Percentiles rank a stretch among this genome's conserved stretches.
Conservation (phyloP, 2,329 filamentous ascomycete genomes). For the Epicoccum nigrum region DNA sequence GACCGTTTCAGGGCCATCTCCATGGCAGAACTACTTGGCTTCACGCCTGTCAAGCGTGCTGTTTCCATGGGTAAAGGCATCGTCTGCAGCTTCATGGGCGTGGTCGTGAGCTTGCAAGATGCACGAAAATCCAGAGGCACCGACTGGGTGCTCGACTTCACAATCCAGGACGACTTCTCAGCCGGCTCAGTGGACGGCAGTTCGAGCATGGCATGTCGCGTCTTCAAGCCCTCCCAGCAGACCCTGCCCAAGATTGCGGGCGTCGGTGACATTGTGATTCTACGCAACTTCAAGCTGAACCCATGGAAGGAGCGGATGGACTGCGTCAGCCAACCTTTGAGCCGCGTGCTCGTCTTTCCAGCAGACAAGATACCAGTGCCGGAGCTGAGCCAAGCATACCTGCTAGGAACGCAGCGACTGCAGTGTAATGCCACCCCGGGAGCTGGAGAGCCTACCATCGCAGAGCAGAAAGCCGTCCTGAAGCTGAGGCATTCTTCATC, state of each 20-base stretch:
- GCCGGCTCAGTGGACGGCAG: constrained; percentile 17
- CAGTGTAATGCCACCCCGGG: constrained; percentile 9
- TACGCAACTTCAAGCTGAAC: constrained; percentile 51
- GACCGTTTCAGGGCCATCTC: not conserved
- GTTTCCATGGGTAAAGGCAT: constrained; percentile 19
- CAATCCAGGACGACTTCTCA: constrained; percentile 47
- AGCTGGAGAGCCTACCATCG: constrained; percentile 12
- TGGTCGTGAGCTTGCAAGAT: constrained; percentile 69
- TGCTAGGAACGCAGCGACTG: constrained; percentile 24
- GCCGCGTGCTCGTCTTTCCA: constrained; percentile 26
- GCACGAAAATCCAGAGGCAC: constrained; percentile 58
- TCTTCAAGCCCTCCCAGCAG: constrained; percentile 28
- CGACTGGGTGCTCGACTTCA: constrained; percentile 55
- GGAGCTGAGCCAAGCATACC: constrained; percentile 25
- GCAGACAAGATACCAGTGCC: constrained; percentile 26
- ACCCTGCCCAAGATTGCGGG: constrained; percentile 53
- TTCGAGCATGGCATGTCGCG: constrained; percentile 30
- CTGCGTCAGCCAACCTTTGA: constrained; percentile 11
- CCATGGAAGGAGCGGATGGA: constrained; percentile 26
- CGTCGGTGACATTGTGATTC: constrained; percentile 68
- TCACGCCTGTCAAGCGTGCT: constrained; percentile 54
- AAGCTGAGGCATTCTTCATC: constrained; percentile 31
- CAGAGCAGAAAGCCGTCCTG: constrained; percentile 36
- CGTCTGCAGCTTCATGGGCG: constrained; percentile 68
- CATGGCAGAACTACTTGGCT: constrained; percentile 37